Base-by-base conservation (phyloP, 2,329 filamentous ascomycete species). In the Claviceps fusiformis region DNA sequence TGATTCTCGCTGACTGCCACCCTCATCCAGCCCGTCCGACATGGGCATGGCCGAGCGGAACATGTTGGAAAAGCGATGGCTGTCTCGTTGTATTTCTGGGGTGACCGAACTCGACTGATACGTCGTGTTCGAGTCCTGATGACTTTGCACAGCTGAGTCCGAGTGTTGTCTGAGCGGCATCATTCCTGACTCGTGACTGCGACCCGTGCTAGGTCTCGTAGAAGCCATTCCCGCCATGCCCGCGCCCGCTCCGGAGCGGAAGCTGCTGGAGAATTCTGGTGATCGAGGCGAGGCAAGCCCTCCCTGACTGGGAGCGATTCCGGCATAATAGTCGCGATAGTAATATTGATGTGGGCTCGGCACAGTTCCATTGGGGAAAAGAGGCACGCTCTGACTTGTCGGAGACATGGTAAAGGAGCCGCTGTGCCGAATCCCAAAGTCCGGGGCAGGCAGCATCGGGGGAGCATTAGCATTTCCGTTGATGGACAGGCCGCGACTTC, bases 31-130 rank as follows among this genome's bases (percentile, higher is more conserved):
- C 1, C 75, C 77, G 62, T 95, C 88, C 1, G 84, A 80, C 72
- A 91, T 79, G 1, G 90, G 90, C 66, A 95, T 80, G 5, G 90
- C 90, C 0, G 90, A 95, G 58, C 88, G 88, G 73, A 95, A 95
- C 27, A 95, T 73, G 5, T 85, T 87, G 0, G 87, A 91, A 62
- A 81, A 85, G 46, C 85, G 82, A 44, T 76, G 75, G 41, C 67
- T 67, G 13, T 79, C 74, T 49, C 85, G 82, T 43, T 76, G 75
- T 37, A 67, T 67, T 13, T 78, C 74, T 56, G 67, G 71, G 29
- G 69, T 67, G 43, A 69, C 71, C 56, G 74, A 71, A 59, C 70
- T 73, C 46, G 78, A 78, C 59, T 74, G 74, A 63, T 78, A 77
- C 5, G 75, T 77, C 13, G 78, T 79, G 57, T 70, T 76, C 0